A percentile compares a stretch with the other conserved stretches of the same genome.
These are phyloP conservation scores for Isabelozyma pseudorhagii DNA, from an alignment of 805 yeast genomes.

Conservation along the genomic window DNA sequence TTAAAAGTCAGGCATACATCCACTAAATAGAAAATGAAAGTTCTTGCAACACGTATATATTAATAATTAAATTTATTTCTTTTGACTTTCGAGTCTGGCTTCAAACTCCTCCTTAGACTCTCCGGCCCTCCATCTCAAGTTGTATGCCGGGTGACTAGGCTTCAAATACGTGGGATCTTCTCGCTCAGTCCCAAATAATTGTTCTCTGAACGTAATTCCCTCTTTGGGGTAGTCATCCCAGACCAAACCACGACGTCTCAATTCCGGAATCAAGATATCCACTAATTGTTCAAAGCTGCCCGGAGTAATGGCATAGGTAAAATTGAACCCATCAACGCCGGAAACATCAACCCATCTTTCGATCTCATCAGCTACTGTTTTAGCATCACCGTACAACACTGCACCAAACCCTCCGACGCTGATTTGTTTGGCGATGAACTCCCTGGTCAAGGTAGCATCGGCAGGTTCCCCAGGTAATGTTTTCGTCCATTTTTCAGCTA, in stretches of 20 bases:
- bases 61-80: neutral
- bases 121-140: constrained; percentile 22
- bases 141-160: constrained; percentile 15
- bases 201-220: constrained; percentile 35
- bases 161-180: constrained; percentile 13
- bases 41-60: neutral
- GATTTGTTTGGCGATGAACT: constrained; percentile 25
- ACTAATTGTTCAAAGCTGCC: constrained; percentile 36
- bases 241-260: constrained; percentile 30
- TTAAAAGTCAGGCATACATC: no score
- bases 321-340: constrained; percentile 43
- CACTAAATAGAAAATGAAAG: no score
- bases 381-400: constrained; percentile 31
- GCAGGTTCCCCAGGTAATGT: constrained; percentile 23
- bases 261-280: constrained; percentile 33
- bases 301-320: constrained; percentile 35
- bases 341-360: constrained; percentile 36
- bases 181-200: constrained; percentile 23
- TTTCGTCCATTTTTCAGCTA: constrained; percentile 32
- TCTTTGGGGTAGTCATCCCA: constrained; percentile 34
- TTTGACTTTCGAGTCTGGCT: neutral
- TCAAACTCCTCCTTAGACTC: constrained; percentile 25
- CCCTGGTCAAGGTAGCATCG: constrained; percentile 16
- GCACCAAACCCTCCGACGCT: constrained; percentile 30
- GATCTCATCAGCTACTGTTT: constrained; percentile 37